A percentile compares a stretch with the other conserved stretches of the same genome.
Evolutionary conservation across 805 yeast genomes (phyloP).

Genomic region (Saccharomycopsis schoenii): DNA sequence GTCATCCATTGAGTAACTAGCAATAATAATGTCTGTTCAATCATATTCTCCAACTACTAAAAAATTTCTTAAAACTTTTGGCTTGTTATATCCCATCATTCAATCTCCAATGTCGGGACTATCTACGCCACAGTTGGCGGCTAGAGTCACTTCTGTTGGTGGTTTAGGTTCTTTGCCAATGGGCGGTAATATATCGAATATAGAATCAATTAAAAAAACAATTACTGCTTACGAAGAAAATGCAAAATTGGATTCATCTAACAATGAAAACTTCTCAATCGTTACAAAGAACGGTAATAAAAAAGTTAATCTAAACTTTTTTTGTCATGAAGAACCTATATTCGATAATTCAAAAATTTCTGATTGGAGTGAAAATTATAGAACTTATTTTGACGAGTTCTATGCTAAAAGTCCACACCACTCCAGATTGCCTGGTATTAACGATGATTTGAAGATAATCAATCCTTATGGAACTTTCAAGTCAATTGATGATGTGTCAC

Average conservation of each 20-base stretch:
- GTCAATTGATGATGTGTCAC: conserved; percentile 18
- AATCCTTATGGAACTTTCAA: conserved; percentile 18
- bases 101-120: conserved; percentile 59
- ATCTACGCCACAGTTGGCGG: conserved; percentile 35
- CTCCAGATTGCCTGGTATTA: background rate
- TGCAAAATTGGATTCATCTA: background rate
- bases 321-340: conserved; percentile 29
- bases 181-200: conserved; percentile 14
- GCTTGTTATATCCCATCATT: conserved; percentile 34
- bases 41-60: background rate
- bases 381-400: background rate
- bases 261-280: background rate
- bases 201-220: background rate
- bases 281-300: background rate
- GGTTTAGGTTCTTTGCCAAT: conserved; percentile 40
- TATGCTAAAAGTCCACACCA: background rate
- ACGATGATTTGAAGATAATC: conserved; percentile 1
- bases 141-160: conserved; percentile 33
- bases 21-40: background rate
- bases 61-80: conserved; percentile 11
- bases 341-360: conserved; percentile 13
- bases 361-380: conserved; percentile 22
- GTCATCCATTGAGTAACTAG: background rate
- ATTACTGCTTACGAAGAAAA: background rate
- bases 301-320: conserved; percentile 38